A percentile compares a stretch with the other conserved stretches of the same genome.
Evolutionary conservation across 345 rosid genomes (phyloP).

Genomic region (Lepidium sativum): DNA sequence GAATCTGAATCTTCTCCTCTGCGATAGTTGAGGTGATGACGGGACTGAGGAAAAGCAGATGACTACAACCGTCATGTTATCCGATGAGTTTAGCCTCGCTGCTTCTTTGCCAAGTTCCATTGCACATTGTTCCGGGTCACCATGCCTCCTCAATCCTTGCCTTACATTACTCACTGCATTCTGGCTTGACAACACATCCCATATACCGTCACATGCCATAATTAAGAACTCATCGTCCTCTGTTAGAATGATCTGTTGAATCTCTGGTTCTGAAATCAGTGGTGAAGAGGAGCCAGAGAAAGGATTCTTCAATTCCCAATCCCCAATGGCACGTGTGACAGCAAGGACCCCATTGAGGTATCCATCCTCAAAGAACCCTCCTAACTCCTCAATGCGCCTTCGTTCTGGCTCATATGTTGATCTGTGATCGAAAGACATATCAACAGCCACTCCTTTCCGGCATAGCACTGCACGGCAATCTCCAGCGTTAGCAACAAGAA

Average conservation of each 20-base stretch:
- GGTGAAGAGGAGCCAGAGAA: conserved; percentile 35
- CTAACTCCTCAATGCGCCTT: conserved; percentile 53
- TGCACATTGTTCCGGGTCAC: conserved; percentile 58
- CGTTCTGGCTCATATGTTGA: conserved; percentile 50
- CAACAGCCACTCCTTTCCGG: conserved; percentile 47
- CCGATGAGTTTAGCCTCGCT: conserved; percentile 44
- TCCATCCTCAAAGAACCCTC: conserved; percentile 55
- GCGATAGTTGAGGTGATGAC: conserved; percentile 40
- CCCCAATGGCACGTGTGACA: conserved; percentile 77
- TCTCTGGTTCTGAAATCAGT: conserved; percentile 79
- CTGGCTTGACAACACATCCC: conserved; percentile 78
- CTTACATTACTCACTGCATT: conserved; percentile 69
- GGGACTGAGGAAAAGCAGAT: conserved; percentile 60
- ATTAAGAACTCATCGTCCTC: conserved; percentile 79
- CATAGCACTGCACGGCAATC: conserved; percentile 87
- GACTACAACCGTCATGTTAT: conserved; percentile 68
- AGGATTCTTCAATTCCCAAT: conserved; percentile 59
- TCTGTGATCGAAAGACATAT: conserved; percentile 76
- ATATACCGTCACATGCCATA: conserved; percentile 74
- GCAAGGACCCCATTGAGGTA: conserved; percentile 68
- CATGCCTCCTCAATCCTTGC: conserved; percentile 64
- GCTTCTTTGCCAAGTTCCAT: conserved; percentile 77
- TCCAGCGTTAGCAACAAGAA: conserved; percentile 83
- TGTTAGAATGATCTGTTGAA: conserved; percentile 42
- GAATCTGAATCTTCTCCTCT: conserved; percentile 39